Evolutionary conservation across 768 basidiomycete species (phyloP), one percentile per base, ranked within the genome.

Genomic region (Tylopilus sp.): DNA sequence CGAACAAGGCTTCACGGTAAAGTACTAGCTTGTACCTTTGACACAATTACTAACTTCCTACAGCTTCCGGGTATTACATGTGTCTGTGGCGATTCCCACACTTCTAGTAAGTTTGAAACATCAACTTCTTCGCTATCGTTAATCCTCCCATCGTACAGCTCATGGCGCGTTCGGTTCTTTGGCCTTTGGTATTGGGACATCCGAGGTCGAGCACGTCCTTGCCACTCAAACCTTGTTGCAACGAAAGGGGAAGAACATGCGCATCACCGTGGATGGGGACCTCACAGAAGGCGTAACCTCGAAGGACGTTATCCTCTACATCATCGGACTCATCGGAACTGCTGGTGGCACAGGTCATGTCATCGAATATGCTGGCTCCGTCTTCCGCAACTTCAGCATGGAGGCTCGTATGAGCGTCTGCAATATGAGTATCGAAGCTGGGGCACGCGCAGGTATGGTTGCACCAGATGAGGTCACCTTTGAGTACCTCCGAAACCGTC

Each of bases 381-480:
- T 91, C 49, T 89, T 92, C 72, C 85, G 89, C 53, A 78, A 76
- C 19, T 84, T 92, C 64, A 86, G 85, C 63, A 92, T 94, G 89
- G 92, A 95, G 69, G 90, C 88, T 34, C 84, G 92, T 45, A 92
- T 89, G 88, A 89, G 86, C 63, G 85, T 85, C 56, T 93, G 92
- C 74, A 95, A 95, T 73, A 94, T 95, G 92, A 93, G 91, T 54
- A 94, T 95, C 64, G 92, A 95, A 70, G 92, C 86, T 51, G 92
- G 92, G 63, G 92, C 92, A 60, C 83, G 92, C 63, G 92, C 92
- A 12, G 92, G 92, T 47, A 92, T 95, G 91, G 80, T 95, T 52
- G 92, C 90, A 17, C 92, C 92, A 1, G 92, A 95, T 66, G 86
- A 93, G 25, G 75, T 85, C 54, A 95, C 92, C 12, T 92, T 94